Evolutionary conservation across 108 stramenopile species (phyloP).

Genomic region (Stephanodiscus minutulus): DNA sequence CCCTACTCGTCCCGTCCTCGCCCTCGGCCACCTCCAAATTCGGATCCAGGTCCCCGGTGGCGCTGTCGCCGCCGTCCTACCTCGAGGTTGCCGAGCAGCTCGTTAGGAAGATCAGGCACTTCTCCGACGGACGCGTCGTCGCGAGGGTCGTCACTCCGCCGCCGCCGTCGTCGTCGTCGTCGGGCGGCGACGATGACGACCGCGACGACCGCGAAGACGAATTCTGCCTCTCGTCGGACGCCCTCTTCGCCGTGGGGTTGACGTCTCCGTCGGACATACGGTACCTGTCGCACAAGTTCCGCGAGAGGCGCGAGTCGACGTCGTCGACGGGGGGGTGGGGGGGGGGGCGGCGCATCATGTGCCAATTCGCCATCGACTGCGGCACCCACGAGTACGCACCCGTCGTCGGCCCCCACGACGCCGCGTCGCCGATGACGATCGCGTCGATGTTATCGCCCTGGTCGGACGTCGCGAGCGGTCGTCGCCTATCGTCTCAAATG

Average conservation of each 20-base stretch:
- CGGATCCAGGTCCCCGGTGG: constrained; percentile 61
- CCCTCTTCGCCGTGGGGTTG: constrained; percentile 64
- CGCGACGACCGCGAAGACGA: constrained; percentile 24
- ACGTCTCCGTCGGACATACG: constrained; percentile 45
- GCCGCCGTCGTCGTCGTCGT: neutral
- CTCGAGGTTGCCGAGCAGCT: constrained; percentile 62
- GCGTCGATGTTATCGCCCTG: constrained; percentile 64
- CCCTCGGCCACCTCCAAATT: constrained; percentile 42
- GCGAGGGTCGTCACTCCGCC: constrained; percentile 44
- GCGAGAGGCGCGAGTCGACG: constrained; percentile 17
- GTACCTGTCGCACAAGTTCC: constrained; percentile 45
- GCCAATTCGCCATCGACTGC: constrained; percentile 76
- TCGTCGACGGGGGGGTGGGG: neutral
- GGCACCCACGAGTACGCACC: constrained; percentile 41
- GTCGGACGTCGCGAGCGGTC: constrained; percentile 62
- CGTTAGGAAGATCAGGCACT: constrained; percentile 54
- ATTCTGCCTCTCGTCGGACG: constrained; percentile 40
- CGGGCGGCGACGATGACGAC: constrained; percentile 3
- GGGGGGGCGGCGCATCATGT: constrained; percentile 7
- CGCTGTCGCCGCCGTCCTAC: constrained; percentile 40
- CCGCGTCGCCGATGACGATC: constrained; percentile 20
- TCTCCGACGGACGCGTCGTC: constrained; percentile 60
- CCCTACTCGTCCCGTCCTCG: constrained; percentile 40
- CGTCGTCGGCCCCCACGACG: constrained; percentile 64
- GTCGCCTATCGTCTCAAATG: constrained; percentile 69